Evolutionary conservation across 1,139 yeast species (phyloP).

Genomic region (Casaregolazyma suthepensis): DNA sequence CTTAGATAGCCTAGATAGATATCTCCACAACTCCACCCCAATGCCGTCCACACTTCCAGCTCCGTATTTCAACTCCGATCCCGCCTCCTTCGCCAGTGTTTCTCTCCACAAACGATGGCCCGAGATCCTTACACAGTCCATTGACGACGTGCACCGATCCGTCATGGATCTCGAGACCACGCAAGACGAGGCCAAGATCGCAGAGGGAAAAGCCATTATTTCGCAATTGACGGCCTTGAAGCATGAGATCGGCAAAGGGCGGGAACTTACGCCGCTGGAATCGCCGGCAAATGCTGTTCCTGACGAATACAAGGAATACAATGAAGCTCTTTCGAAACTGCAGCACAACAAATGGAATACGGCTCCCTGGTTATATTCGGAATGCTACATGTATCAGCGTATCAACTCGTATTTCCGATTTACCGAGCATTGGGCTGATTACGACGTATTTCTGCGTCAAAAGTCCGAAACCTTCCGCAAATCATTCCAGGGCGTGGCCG

Average conservation of each 20-base stretch:
- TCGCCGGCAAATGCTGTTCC: conserved; percentile 17
- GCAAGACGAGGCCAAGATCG: conserved; percentile 26
- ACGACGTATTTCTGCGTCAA: conserved; percentile 65
- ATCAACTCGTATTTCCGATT: conserved; percentile 45
- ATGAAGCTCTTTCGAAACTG: conserved; percentile 39
- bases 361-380: conserved; percentile 92
- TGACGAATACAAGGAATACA: conserved; percentile 31
- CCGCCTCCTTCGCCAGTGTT: conserved; percentile 70
- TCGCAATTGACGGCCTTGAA: conserved; percentile 32
- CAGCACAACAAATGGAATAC: conserved; percentile 56
- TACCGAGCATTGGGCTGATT: conserved; percentile 45
- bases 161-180: conserved; percentile 23
- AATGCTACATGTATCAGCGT: conserved; percentile 73
- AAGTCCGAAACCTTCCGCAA: conserved; percentile 71
- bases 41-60: conserved; percentile 16
- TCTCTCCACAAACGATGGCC: conserved; percentile 89
- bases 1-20: background rate
- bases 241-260: conserved; percentile 30
- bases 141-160: conserved; percentile 50
- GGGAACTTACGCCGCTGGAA: conserved; percentile 16
- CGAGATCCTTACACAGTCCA: conserved; percentile 59
- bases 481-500: conserved; percentile 73
- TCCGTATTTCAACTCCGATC: conserved; percentile 52
- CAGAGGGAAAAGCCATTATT: conserved; percentile 34
- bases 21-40: background rate